Conservation (phyloP, 2,329 filamentous ascomycete genomes). For the Colletotrichum navitas region DNA sequence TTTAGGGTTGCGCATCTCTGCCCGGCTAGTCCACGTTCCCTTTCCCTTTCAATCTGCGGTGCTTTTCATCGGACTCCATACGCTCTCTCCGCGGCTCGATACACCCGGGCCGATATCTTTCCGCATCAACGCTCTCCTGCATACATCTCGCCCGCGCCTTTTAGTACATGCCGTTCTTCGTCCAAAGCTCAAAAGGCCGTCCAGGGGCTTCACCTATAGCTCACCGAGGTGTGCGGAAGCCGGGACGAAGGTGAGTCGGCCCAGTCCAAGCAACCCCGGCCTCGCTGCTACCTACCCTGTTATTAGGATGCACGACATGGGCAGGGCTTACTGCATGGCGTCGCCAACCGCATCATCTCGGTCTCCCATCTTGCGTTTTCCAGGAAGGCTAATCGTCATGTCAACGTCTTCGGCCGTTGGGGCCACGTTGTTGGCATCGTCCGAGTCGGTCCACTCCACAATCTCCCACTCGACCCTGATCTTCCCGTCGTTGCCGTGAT, state of each 20-base stretch:
- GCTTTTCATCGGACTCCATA: neutral
- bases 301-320: conserved; percentile 32
- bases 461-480: conserved; percentile 86
- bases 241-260: conserved; percentile 40
- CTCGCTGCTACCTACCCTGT: conserved; percentile 24
- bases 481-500: conserved; percentile 70
- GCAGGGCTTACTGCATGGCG: conserved; percentile 34
- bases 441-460: conserved; percentile 73
- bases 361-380: conserved; percentile 67
- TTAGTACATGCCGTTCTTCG: neutral
- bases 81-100: neutral
- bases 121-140: neutral
- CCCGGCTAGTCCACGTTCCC: neutral
- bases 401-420: conserved; percentile 53
- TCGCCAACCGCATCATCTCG: conserved; percentile 48
- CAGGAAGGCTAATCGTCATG: conserved; percentile 52
- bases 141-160: neutral
- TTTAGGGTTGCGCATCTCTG: conserved; percentile 3
- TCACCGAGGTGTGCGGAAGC: conserved; percentile 39
- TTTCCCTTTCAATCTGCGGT: neutral
- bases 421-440: conserved; percentile 53
- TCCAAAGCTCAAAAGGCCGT: neutral
- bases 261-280: conserved; percentile 14
- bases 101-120: neutral
- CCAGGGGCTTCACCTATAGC: neutral